These are phyloP conservation scores for Fraxinus cuspidata DNA, from an alignment of 257 asterid species.

Conservation along the genomic window DNA sequence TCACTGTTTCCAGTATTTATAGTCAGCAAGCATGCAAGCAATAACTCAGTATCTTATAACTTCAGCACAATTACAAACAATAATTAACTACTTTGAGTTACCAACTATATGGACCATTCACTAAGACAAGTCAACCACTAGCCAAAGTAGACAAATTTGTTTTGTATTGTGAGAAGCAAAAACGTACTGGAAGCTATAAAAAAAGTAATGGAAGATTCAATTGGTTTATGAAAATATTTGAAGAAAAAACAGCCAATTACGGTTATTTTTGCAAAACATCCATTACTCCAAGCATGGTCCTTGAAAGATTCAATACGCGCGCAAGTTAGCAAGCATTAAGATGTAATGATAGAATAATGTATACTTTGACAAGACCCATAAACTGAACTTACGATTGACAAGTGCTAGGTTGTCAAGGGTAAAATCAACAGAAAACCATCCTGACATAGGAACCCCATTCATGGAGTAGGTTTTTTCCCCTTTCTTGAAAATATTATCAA, in stretches of 20 bases:
- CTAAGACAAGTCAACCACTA: neutral
- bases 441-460: constrained; percentile 47
- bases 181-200: neutral
- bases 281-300: neutral
- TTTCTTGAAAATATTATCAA: neutral
- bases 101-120: neutral
- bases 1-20: constrained; percentile 48
- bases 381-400: constrained; percentile 51
- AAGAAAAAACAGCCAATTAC: constrained; percentile 7
- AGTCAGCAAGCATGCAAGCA: constrained; percentile 25
- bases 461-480: constrained; percentile 42
- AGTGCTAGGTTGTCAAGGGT: constrained; percentile 37
- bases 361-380: neutral
- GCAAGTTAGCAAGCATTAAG: constrained; percentile 1
- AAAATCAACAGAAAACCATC: constrained; percentile 72
- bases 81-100: neutral
- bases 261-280: neutral
- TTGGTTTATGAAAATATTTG: neutral
- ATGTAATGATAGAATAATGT: neutral
- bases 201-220: neutral
- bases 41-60: constrained; percentile 8
- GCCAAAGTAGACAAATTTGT: neutral
- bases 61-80: constrained; percentile 1
- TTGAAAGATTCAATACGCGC: neutral
- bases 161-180: neutral